Evolutionary conservation across 106 monocot genomes (phyloP).

Genomic region (Hemerocallis citrina): DNA sequence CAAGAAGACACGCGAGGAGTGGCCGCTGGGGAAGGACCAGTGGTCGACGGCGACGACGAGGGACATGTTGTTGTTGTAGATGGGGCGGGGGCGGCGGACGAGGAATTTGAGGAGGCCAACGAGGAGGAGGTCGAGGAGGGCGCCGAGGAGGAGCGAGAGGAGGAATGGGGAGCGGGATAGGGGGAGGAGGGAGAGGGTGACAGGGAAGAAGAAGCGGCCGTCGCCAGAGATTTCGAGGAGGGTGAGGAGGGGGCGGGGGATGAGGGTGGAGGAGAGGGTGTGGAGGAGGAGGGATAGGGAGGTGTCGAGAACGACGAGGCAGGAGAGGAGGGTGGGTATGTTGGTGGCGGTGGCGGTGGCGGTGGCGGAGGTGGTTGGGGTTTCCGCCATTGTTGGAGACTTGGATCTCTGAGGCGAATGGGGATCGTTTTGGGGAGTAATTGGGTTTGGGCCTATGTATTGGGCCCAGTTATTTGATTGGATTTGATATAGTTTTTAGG

Average conservation of each 20-base stretch:
- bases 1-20: slow-evolving; percentile 94
- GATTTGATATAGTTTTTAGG: no score
- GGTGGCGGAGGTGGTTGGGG: slow-evolving; percentile 10
- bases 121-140: slow-evolving; percentile 69
- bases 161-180: slow-evolving; percentile 14
- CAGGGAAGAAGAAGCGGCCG: slow-evolving; percentile 81
- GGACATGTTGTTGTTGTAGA: slow-evolving; percentile 81
- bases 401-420: no score
- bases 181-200: slow-evolving; percentile 57
- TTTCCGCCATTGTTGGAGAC: slow-evolving; percentile 6
- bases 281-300: slow-evolving; percentile 55
- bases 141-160: slow-evolving; percentile 42
- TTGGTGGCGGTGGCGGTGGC: neutral
- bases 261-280: slow-evolving; percentile 30
- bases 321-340: slow-evolving; percentile 14
- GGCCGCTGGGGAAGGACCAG: slow-evolving; percentile 98
- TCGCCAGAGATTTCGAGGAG: slow-evolving; percentile 85
- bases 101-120: slow-evolving; percentile 70
- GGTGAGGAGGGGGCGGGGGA: slow-evolving; percentile 66
- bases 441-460: no score
- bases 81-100: slow-evolving; percentile 77
- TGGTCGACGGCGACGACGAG: slow-evolving; percentile 63
- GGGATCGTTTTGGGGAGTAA: no score
- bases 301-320: slow-evolving; percentile 38
- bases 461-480: no score